Base-by-base conservation (phyloP, 2,329 filamentous ascomycete species). In the Alternaria consortialis region DNA sequence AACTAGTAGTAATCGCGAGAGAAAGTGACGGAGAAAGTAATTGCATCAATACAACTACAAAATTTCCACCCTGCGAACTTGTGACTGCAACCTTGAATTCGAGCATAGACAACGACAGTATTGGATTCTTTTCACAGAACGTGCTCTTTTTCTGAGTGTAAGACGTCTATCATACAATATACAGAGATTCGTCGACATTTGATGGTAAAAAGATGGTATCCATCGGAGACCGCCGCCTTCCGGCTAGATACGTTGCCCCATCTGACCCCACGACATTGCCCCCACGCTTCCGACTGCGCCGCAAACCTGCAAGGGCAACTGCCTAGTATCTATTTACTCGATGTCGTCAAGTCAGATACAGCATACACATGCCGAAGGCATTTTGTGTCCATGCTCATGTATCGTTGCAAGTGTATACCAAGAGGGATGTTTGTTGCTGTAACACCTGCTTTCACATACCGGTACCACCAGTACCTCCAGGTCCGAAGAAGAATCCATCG, bases 401-500 rank as follows among this genome's bases (percentile, higher is more conserved):
- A 48, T 23, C 29, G 29, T 32, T n/a, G 44, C 44, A 39, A 39
- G 4, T 13, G 11, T 12, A 12, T 12, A 20, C 37, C 37, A 11
- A 39, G n/a, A 39, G 1, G 13, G n/a, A n/a, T 39, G 37, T 6
- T 9, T 12, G 17, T 39, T 2, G 37, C 37, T 39, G 4, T 39
- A 5, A 40, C 20, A 44, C 15, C 23, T 9, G 15, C 23, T 1
- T 31, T 48, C 37, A 59, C 57, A 59, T 56, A 13, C 51, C 57
- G 1, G 51, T 56, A 3, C 52, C 52, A 2, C 56, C 56, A 6
- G 56, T 59, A n/a, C 56, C 56, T 15, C 57, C 57, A 4, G 57
- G 57, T 6, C 57, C 72, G 29, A 74, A 74, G 58, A 74, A 74
- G 74, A 92, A 92, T 0, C 88, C 87, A 72, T 91, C 90, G 77